A percentile compares a stretch with the other conserved stretches of the same genome.
Conservation (phyloP, 2,329 filamentous ascomycete species). For the Fusarium succisae region DNA sequence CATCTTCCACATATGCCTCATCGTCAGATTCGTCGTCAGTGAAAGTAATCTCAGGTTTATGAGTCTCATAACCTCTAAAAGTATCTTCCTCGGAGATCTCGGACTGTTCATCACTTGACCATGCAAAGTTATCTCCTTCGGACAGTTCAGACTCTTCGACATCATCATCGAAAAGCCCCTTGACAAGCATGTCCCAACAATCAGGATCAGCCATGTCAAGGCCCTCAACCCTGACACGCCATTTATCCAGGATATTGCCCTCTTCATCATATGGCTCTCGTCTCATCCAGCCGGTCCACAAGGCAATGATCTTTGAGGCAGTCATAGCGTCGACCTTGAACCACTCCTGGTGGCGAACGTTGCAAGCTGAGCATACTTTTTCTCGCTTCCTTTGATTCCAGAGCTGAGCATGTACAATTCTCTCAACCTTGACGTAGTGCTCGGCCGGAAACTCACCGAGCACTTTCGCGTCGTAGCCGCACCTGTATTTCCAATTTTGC, state of each 20-base stretch:
- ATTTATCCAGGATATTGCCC: slow-evolving; percentile 36
- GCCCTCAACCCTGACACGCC: slow-evolving; percentile 34
- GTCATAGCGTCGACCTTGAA: slow-evolving; percentile 35
- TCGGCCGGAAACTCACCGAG: slow-evolving; percentile 22
- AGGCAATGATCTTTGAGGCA: slow-evolving; percentile 26
- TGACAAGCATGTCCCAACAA: slow-evolving; percentile 42
- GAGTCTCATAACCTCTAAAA: not conserved
- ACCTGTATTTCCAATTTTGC: slow-evolving; percentile 33
- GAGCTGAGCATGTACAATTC: slow-evolving; percentile 44
- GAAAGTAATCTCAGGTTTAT: not conserved
- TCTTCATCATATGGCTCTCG: slow-evolving; percentile 42
- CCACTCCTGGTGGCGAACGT: slow-evolving; percentile 41
- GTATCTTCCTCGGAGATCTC: not conserved
- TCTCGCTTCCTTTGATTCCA: slow-evolving; percentile 40
- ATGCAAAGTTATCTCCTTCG: slow-evolving; percentile 14
- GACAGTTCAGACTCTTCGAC: slow-evolving; percentile 21
- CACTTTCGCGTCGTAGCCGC: slow-evolving; percentile 38
- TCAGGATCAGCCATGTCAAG: slow-evolving; percentile 38
- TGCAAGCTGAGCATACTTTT: slow-evolving; percentile 36
- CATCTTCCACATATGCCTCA: not conserved
- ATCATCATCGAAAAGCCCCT: slow-evolving; percentile 26
- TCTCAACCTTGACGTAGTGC: slow-evolving; percentile 42
- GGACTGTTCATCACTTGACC: slow-evolving; percentile 11
- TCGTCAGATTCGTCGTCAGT: slow-evolving; percentile 3
- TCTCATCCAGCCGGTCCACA: slow-evolving; percentile 44